Base-by-base conservation (phyloP, 805 yeast species). In the Monosporozyma unispora region DNA sequence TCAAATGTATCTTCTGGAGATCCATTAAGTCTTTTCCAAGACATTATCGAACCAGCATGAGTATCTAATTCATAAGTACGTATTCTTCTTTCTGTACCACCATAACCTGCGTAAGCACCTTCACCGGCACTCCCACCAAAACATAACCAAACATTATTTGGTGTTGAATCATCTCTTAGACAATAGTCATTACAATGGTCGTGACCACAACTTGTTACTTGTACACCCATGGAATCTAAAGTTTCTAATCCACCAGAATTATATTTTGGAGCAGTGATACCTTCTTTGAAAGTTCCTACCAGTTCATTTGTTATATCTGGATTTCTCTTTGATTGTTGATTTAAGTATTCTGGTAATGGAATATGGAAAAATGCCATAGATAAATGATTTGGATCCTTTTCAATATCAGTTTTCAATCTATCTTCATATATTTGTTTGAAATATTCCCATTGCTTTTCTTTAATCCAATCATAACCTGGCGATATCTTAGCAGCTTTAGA, bases 181-280 rank as follows among this genome's bases (percentile, higher is more conserved):
- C 99, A 93, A 63, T 78, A 93, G 61, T 93, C 98, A 66, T 93
- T 93, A 57, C 88, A 86, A 64, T 93, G 99, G 61, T 93, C 99
- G 64, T 93, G 99, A 0, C 99, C 99, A 14, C 87, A 95, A 48
- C 84, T 73, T 0, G 81, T 78, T 0, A 87, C 87, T 28, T 77
- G 70, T 1, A 93, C 89, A 0, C 91, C 95, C 8, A 86, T 53
- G n/a, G 75, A 69, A 6, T 74, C 73, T 23, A 93, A 69, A 0
- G 77, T 68, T 7, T 74, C 68, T 47, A 88, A 70, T 47, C 84
- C 84, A 8, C 85, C 84, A 0, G 88, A 70, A 61, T 90, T 83
- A 61, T 77, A 73, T 28, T 63, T 70, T 4, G 97, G 93, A 0
- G 95, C 91, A 1, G 93, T 84, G 8, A 86, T 76, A 0, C 80